phyloP scores from a whole-genome alignment of 2,329 filamentous ascomycete species.

The Calonectria hawksworthii region DNA sequence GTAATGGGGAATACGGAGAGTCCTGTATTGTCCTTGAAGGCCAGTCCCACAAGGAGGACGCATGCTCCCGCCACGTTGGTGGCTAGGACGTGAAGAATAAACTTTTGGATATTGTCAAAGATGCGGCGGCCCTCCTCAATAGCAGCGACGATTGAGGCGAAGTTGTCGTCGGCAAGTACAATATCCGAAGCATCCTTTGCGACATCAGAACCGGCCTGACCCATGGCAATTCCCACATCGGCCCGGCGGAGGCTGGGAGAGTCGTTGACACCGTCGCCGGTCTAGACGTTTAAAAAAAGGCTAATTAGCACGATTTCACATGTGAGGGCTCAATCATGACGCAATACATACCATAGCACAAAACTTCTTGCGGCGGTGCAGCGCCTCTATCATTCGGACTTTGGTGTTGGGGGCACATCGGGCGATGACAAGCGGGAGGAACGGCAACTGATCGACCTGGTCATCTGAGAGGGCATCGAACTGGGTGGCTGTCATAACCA shows the following conservation, averaged over 20 bases:
- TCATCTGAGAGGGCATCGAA: conserved; percentile 77
- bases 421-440: conserved; percentile 77
- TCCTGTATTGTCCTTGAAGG: conserved; percentile 75
- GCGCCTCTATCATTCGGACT: conserved; percentile 81
- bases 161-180: conserved; percentile 80
- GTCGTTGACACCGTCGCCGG: conserved; percentile 82
- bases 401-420: conserved; percentile 80
- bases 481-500: conserved; percentile 76
- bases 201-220: conserved; percentile 72
- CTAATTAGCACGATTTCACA: neutral
- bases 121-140: conserved; percentile 80
- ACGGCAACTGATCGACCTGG: conserved; percentile 73
- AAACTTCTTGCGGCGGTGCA: conserved; percentile 75
- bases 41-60: conserved; percentile 78
- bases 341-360: conserved; percentile 70
- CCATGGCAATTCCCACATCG: conserved; percentile 81
- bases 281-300: conserved; percentile 51
- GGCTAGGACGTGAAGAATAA: conserved; percentile 77
- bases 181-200: conserved; percentile 77
- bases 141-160: conserved; percentile 78
- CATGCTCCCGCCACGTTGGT: conserved; percentile 81
- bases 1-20: conserved; percentile 81
- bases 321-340: neutral
- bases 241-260: conserved; percentile 78
- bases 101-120: conserved; percentile 84